phyloP scores from a whole-genome alignment of 1,284 basidiomycete genomes.

The Ganoderma lingzhi region DNA sequence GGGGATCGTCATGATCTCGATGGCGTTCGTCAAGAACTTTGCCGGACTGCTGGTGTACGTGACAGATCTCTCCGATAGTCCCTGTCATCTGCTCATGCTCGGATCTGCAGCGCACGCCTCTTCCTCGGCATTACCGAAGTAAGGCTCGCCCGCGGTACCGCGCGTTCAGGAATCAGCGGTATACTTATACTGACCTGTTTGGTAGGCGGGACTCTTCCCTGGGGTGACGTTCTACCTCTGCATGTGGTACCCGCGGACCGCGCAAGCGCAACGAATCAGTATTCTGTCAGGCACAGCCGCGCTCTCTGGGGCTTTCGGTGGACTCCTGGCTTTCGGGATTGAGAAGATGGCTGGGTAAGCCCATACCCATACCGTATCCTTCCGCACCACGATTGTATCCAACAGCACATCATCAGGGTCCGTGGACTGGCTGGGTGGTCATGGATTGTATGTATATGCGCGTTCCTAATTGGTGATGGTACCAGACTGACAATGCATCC shows the following conservation, averaged over 20 bases:
- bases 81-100: neutral
- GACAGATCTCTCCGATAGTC: neutral
- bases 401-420: neutral
- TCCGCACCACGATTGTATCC: neutral
- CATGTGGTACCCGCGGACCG: conserved; percentile 33
- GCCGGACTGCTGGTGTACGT: conserved; percentile 21
- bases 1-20: conserved; percentile 26
- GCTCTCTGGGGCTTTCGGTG: conserved; percentile 47
- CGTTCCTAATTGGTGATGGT: neutral
- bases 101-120: conserved; percentile 11
- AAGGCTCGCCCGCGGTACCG: neutral
- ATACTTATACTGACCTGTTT: conserved; percentile 56
- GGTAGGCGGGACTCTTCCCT: conserved; percentile 56
- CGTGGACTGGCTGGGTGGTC: conserved; percentile 13
- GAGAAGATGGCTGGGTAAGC: conserved; percentile 18
- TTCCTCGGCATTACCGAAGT: conserved; percentile 19
- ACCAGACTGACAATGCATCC: neutral
- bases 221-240: conserved; percentile 60
- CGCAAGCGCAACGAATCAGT: conserved; percentile 34
- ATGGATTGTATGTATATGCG: conserved; percentile 12
- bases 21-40: conserved; percentile 30
- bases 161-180: neutral
- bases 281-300: conserved; percentile 65
- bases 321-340: conserved; percentile 17
- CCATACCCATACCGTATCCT: neutral